Evolutionary conservation across 2,329 filamentous ascomycete genomes (phyloP), one percentile per base, ranked within the genome.

Genomic region (Cercospora sp.): DNA sequence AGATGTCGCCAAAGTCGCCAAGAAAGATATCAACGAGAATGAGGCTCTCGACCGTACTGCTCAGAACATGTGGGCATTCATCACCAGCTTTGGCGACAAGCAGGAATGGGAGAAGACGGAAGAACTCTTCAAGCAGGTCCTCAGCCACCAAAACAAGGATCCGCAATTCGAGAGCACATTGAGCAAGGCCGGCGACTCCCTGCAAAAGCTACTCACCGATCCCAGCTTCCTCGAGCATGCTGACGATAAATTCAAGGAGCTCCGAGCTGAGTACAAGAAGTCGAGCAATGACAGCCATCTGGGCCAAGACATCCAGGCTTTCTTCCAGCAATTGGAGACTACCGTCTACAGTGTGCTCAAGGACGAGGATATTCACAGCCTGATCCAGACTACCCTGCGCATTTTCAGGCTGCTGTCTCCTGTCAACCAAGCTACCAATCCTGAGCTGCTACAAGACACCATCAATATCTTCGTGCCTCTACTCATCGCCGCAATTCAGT

Each of bases 181-280:
- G 77, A 85, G 85, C 24, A 88, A 96, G 57, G 82, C 94, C 32
- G 91, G 90, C 10, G 87, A 89, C 65, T 87, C 91, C 3, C 79
- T 97, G 4, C 90, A 97, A 75, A 89, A 90, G 70, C 89, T 97
- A 78, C 82, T 98, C 51, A 95, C 89, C 0, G 91, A 97, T 70
- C 94, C 94, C 0, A 86, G 89, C 3, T 97, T 97, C 80, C 92
- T 96, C 74, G 91, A 94, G 58, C 85, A 92, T 45, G 88, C 89
- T 0, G 88, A 91, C 4, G 86, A 89, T 69, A 88, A 91, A 69
- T 84, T 90, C 65, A 81, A 86, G 55, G 84, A 88, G 68, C 81
- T 90, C 6, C 84, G 85, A 62, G 81, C 84, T 57, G 87, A 88
- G 75, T 83, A 85, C 5, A 82, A 84, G 53, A 80, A 84, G 65